Conservation (phyloP, 768 basidiomycete genomes). For the Russula brevipes region DNA sequence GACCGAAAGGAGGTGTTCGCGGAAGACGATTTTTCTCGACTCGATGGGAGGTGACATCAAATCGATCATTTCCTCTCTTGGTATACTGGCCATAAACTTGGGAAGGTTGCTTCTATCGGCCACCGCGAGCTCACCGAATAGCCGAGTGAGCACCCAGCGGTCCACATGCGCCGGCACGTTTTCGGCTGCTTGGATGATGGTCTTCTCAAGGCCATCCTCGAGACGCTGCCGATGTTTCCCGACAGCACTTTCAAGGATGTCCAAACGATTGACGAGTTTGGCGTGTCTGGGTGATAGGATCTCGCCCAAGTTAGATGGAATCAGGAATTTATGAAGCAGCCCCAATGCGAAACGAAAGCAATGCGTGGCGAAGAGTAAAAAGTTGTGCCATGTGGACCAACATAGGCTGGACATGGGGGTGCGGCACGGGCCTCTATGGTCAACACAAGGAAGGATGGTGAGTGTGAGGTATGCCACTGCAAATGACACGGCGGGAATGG, state of each 20-base stretch:
- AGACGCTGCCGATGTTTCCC: neutral
- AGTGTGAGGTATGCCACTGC: neutral
- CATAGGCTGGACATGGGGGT: constrained; percentile 2
- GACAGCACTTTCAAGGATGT: neutral
- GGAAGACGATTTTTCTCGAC: neutral
- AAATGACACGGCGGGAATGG: constrained; percentile 1
- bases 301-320: neutral
- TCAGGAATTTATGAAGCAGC: neutral
- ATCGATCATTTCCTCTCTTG: neutral
- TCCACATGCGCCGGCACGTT: neutral
- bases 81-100: neutral
- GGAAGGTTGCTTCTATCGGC: neutral
- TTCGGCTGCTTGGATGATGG: neutral
- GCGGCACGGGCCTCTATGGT: neutral
- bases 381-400: constrained; percentile 1
- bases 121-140: neutral
- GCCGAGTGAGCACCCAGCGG: neutral
- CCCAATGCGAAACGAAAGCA: neutral
- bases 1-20: neutral
- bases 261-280: neutral
- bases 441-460: constrained; percentile 2
- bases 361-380: neutral
- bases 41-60: neutral
- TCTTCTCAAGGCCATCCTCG: neutral
- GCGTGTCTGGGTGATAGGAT: neutral